These are phyloP conservation scores for Penicillium sp. DNA, from an alignment of 2,329 filamentous ascomycete species.

Conservation along the genomic window DNA sequence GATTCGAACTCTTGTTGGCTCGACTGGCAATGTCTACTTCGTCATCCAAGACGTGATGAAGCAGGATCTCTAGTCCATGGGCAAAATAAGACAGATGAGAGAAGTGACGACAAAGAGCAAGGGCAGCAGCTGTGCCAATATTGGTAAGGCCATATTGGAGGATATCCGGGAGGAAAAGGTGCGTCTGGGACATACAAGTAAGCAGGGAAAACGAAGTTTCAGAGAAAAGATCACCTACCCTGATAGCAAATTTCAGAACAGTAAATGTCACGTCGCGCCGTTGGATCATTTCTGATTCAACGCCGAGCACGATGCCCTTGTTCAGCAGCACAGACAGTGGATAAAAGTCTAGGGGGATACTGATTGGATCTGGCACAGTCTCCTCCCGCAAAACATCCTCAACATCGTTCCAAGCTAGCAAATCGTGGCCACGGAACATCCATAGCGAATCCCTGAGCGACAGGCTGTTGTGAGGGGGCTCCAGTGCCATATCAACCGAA, in stretches of 20 bases:
- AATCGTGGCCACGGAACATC: slow-evolving; percentile 83
- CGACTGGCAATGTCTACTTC: slow-evolving; percentile 67
- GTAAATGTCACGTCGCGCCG: slow-evolving; percentile 87
- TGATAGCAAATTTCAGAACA: slow-evolving; percentile 79
- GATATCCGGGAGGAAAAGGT: slow-evolving; percentile 86
- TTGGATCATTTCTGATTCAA: slow-evolving; percentile 92
- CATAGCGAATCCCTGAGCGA: slow-evolving; percentile 82
- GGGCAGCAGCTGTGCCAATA: slow-evolving; percentile 73
- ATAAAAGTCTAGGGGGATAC: slow-evolving; percentile 89
- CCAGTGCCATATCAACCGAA: slow-evolving; percentile 45
- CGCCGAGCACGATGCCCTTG: slow-evolving; percentile 83
- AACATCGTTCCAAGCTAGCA: slow-evolving; percentile 86
- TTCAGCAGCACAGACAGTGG: slow-evolving; percentile 81
- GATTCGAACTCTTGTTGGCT: slow-evolving; percentile 28
- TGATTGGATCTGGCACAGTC: slow-evolving; percentile 70
- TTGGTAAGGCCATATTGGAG: slow-evolving; percentile 73
- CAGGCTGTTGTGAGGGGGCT: slow-evolving; percentile 46
- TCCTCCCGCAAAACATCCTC: slow-evolving; percentile 74
- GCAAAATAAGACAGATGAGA: slow-evolving; percentile 85
- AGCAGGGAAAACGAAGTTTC: slow-evolving; percentile 13
- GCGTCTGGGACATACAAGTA: slow-evolving; percentile 60
- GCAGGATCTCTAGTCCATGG: slow-evolving; percentile 83
- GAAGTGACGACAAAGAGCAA: slow-evolving; percentile 79
- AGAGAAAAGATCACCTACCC: slow-evolving; percentile 54
- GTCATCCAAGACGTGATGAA: slow-evolving; percentile 91